Evolutionary conservation across 192 early-diverging fungal species (phyloP).

Genomic region (Neocallimastix lanati): DNA sequence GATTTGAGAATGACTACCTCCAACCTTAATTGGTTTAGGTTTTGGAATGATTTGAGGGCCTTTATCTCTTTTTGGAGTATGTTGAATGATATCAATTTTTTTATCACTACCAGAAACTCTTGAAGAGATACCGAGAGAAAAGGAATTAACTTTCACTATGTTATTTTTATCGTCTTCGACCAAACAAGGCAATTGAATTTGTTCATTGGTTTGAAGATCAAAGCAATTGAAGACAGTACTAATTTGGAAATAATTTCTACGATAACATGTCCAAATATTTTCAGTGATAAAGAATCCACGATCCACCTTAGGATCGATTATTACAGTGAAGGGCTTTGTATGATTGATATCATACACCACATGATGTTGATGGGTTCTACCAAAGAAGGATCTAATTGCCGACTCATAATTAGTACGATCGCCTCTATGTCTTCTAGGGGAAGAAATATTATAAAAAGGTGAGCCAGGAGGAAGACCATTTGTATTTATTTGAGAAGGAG

Average conservation of each 20-base stretch:
- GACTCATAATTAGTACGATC: neutral
- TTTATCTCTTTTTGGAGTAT: conserved; percentile 83
- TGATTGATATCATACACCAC: neutral
- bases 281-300: conserved; percentile 81
- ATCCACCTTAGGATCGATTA: conserved; percentile 57
- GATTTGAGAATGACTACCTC: neutral
- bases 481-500: neutral
- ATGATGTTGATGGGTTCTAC: neutral
- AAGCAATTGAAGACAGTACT: conserved; percentile 37
- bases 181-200: conserved; percentile 34
- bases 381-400: neutral
- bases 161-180: conserved; percentile 31
- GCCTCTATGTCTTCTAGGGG: neutral
- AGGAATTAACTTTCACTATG: conserved; percentile 37
- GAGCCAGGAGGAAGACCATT: neutral
- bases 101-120: conserved; percentile 51
- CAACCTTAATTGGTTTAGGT: neutral
- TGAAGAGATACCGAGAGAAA: conserved; percentile 59
- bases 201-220: conserved; percentile 5
- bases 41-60: conserved; percentile 40
- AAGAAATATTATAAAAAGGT: neutral
- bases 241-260: conserved; percentile 87
- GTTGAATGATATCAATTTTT: conserved; percentile 65
- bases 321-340: neutral
- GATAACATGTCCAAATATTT: conserved; percentile 84